phyloP scores from a whole-genome alignment of 768 basidiomycete species.

The Mycena sanguinolenta region DNA sequence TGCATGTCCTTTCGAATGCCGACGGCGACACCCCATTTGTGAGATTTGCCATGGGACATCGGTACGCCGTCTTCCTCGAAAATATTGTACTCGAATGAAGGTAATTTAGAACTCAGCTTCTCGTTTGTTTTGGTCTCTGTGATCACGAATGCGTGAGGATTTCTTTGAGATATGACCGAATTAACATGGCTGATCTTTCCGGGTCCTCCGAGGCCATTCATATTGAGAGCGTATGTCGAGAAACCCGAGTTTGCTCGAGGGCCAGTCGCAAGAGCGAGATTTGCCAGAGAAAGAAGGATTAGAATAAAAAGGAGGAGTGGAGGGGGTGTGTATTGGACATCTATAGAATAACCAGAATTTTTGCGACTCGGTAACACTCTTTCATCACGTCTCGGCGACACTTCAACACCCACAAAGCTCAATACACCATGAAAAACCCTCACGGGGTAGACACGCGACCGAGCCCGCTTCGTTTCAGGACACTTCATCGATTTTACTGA shows the following conservation, averaged over 20 bases:
- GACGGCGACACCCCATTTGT: constrained; percentile 19
- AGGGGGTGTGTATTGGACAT: constrained; percentile 11
- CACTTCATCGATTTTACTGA: constrained; percentile 10
- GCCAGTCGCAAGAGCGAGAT: not conserved
- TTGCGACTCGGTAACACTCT: constrained; percentile 22
- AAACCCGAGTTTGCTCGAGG: constrained; percentile 2
- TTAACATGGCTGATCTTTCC: constrained; percentile 19
- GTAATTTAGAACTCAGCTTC: constrained; percentile 27
- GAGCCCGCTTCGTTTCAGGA: not conserved
- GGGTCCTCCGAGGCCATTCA: constrained; percentile 7
- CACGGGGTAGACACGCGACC: not conserved
- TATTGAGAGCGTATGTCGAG: constrained; percentile 11
- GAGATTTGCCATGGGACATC: not conserved
- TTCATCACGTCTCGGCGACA: constrained; percentile 13
- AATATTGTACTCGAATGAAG: constrained; percentile 15
- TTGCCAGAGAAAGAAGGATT: not conserved
- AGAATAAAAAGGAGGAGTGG: not conserved
- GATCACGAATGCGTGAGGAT: constrained; percentile 14
- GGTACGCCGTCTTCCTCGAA: constrained; percentile 19
- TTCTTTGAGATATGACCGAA: constrained; percentile 2
- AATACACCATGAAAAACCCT: constrained; percentile 23
- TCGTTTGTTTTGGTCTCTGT: constrained; percentile 21
- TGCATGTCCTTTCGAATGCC: constrained; percentile 12
- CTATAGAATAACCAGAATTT: constrained; percentile 19
- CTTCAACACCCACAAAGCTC: constrained; percentile 5